Evolutionary conservation across 495 filamentous ascomycete species (phyloP).

Genomic region (Hypoxylon cercidicola): DNA sequence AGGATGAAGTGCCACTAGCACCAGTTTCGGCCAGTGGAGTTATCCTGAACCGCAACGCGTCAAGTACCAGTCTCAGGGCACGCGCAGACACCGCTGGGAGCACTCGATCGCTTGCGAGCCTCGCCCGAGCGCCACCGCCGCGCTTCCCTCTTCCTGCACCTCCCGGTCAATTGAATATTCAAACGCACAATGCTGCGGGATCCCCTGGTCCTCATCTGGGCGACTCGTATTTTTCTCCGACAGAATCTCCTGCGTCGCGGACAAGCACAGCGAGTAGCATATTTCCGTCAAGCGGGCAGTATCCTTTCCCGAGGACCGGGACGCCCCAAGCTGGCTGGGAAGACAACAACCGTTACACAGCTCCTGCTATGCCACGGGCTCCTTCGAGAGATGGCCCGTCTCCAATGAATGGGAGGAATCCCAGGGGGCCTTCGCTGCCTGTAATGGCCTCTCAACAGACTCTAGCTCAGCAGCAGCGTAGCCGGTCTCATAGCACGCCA

Average conservation of each 20-base stretch:
- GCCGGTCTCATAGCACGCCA: conserved; percentile 70
- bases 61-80: conserved; percentile 81
- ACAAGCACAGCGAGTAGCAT: conserved; percentile 70
- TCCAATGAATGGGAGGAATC: conserved; percentile 69
- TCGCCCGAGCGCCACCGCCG: conserved; percentile 67
- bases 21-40: conserved; percentile 39
- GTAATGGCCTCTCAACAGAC: conserved; percentile 70
- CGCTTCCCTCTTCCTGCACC: conserved; percentile 73
- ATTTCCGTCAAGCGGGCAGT: conserved; percentile 71
- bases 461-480: conserved; percentile 66
- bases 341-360: conserved; percentile 79
- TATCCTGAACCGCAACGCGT: conserved; percentile 76
- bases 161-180: conserved; percentile 70
- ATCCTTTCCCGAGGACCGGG: conserved; percentile 80
- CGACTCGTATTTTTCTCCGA: conserved; percentile 92
- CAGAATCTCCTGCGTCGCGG: conserved; percentile 82
- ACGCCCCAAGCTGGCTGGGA: conserved; percentile 70
- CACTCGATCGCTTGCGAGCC: conserved; percentile 57
- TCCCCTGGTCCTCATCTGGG: conserved; percentile 62
- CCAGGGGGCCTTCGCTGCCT: conserved; percentile 83
- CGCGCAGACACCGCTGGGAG: conserved; percentile 83
- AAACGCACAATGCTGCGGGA: conserved; percentile 69
- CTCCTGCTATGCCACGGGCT: conserved; percentile 82
- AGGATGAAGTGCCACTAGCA: conserved; percentile 44
- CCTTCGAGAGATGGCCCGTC: conserved; percentile 80